Conservation (phyloP, 1,284 basidiomycete species). For the Fistulinella cinereoalba region DNA sequence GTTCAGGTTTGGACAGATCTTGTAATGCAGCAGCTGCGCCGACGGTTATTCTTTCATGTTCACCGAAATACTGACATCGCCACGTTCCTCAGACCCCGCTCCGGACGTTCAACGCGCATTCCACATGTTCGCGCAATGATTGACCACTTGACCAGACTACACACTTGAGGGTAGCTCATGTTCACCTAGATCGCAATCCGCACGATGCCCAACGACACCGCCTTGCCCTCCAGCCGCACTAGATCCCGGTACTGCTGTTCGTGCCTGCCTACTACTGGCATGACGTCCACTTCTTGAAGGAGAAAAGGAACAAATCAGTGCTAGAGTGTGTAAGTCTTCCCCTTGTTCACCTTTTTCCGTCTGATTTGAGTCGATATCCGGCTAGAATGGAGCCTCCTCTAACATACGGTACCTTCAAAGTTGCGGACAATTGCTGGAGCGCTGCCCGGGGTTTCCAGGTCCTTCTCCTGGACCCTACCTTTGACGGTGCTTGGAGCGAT, state of each 20-base stretch:
- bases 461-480: constrained; percentile 23
- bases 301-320: constrained; percentile 7
- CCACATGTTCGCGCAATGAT: constrained; percentile 34
- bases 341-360: background rate
- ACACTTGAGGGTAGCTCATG: constrained; percentile 28
- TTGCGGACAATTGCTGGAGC: constrained; percentile 14
- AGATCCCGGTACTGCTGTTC: constrained; percentile 10
- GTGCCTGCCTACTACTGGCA: constrained; percentile 3
- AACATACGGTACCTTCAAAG: constrained; percentile 9
- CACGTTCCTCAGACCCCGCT: constrained; percentile 30
- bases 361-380: constrained; percentile 6
- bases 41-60: constrained; percentile 9
- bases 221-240: constrained; percentile 11
- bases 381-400: background rate
- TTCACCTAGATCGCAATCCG: constrained; percentile 21
- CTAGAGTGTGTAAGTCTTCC: constrained; percentile 5
- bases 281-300: constrained; percentile 4
- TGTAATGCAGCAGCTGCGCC: constrained; percentile 14
- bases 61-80: constrained; percentile 15
- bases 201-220: constrained; percentile 21
- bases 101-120: constrained; percentile 28
- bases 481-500: constrained; percentile 34
- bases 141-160: constrained; percentile 27
- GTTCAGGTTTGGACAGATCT: constrained; percentile 1
- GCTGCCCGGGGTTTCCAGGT: constrained; percentile 25